These are phyloP conservation scores for Erysimum cheiranthoides DNA, from an alignment of 345 rosid species.

Conservation along the genomic window DNA sequence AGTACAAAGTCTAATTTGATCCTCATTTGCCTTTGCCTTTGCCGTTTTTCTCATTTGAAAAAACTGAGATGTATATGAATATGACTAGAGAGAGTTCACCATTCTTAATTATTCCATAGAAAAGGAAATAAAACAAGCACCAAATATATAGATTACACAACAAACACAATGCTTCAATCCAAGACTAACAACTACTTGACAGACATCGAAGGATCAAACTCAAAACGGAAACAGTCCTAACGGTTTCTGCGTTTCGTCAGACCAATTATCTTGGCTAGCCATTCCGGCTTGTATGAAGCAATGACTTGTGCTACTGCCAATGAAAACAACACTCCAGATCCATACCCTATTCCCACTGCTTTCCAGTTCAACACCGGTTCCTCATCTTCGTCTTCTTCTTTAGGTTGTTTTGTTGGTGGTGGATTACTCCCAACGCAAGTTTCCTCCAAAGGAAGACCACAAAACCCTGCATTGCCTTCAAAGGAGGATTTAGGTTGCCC, in stretches of 20 bases:
- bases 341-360: slow-evolving; percentile 28
- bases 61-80: background rate
- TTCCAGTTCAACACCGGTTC: slow-evolving; percentile 14
- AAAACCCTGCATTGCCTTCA: slow-evolving; percentile 30
- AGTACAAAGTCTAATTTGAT: background rate
- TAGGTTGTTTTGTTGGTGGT: background rate
- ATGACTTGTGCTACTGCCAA: slow-evolving; percentile 29
- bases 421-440: background rate
- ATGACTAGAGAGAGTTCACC: background rate
- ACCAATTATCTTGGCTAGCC: slow-evolving; percentile 7
- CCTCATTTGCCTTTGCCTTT: background rate
- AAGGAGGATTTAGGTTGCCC: slow-evolving; percentile 28
- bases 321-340: slow-evolving; percentile 22
- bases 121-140: background rate
- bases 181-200: background rate
- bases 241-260: background rate
- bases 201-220: background rate
- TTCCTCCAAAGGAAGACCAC: slow-evolving; percentile 30
- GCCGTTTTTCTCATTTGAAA: background rate
- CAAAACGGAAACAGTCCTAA: background rate
- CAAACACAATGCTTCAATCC: background rate
- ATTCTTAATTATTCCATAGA: background rate
- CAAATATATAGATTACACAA: no score
- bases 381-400: background rate
- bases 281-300: slow-evolving; percentile 22